These are phyloP conservation scores for Umbelopsis sp. DNA, from an alignment of 371 early-diverging fungal genomes.

Conservation along the genomic window DNA sequence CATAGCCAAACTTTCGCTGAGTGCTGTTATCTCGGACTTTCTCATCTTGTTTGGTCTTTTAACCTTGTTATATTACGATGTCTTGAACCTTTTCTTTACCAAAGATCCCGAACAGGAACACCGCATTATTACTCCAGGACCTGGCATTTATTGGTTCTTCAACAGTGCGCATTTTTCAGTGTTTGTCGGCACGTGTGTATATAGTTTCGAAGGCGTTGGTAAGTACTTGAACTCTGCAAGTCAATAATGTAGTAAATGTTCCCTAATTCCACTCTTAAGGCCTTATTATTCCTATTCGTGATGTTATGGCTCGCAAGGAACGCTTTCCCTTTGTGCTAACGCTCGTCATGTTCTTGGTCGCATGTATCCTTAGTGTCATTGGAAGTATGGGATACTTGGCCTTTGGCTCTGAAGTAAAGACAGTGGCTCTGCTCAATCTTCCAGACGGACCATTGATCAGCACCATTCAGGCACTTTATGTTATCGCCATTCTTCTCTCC, in stretches of 20 bases:
- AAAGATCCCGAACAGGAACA: slow-evolving; percentile 8
- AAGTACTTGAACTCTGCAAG: neutral
- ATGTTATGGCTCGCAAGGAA: slow-evolving; percentile 83
- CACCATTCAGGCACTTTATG: slow-evolving; percentile 81
- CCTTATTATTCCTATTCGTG: slow-evolving; percentile 87
- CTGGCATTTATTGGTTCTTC: slow-evolving; percentile 44
- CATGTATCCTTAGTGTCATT: slow-evolving; percentile 70
- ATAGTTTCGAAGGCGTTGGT: slow-evolving; percentile 88
- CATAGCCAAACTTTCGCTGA: slow-evolving; percentile 82
- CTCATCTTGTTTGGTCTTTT: slow-evolving; percentile 83
- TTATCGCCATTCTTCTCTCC: slow-evolving; percentile 85
- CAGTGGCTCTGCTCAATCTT: slow-evolving; percentile 83
- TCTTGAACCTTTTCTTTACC: slow-evolving; percentile 35
- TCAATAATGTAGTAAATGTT: neutral
- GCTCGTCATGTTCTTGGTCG: slow-evolving; percentile 70
- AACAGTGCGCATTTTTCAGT: slow-evolving; percentile 68
- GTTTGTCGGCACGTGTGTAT: slow-evolving; percentile 93
- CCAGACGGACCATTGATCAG: slow-evolving; percentile 61
- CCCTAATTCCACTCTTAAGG: slow-evolving; percentile 42
- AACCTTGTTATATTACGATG: slow-evolving; percentile 36
- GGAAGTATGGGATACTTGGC: slow-evolving; percentile 85
- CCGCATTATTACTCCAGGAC: slow-evolving; percentile 33
- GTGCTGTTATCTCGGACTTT: slow-evolving; percentile 86
- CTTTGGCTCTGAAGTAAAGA: slow-evolving; percentile 83
- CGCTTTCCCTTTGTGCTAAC: slow-evolving; percentile 77